These are phyloP conservation scores for Schizosaccharomyces cryophilus DNA, from an alignment of 805 yeast genomes.

Conservation along the genomic window DNA sequence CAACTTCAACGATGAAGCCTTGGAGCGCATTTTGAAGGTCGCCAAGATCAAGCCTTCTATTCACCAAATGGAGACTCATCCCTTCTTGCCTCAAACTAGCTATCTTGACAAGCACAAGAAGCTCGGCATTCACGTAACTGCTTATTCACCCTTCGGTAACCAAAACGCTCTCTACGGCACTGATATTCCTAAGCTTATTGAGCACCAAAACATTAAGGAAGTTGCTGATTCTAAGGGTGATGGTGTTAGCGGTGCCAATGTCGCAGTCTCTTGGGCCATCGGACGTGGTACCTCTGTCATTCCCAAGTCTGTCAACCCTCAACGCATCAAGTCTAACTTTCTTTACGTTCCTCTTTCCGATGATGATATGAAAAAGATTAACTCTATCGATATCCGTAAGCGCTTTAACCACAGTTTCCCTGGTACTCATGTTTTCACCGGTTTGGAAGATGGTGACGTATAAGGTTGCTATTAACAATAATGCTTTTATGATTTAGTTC, in stretches of 20 bases:
- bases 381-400: conserved; percentile 5
- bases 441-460: not conserved
- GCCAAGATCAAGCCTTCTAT: conserved; percentile 37
- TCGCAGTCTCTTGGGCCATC: conserved; percentile 29
- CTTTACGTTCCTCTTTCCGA: conserved; percentile 18
- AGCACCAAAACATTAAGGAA: conserved; percentile 18
- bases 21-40: conserved; percentile 25
- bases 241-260: conserved; percentile 20
- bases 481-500: not conserved
- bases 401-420: not conserved
- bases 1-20: conserved; percentile 33
- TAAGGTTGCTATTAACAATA: not conserved
- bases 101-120: conserved; percentile 27
- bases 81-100: conserved; percentile 40
- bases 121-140: conserved; percentile 36
- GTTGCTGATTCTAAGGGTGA: conserved; percentile 33
- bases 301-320: conserved; percentile 30
- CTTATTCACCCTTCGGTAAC: conserved; percentile 58
- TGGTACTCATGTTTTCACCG: not conserved
- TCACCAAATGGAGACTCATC: conserved; percentile 59
- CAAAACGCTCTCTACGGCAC: conserved; percentile 19
- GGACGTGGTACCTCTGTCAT: conserved; percentile 8
- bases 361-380: conserved; percentile 20
- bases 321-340: conserved; percentile 26
- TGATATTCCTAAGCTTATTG: conserved; percentile 20